These are phyloP conservation scores for Plasmodium fragile DNA, from an alignment of 169 alveolate genomes.

Conservation along the genomic window DNA sequence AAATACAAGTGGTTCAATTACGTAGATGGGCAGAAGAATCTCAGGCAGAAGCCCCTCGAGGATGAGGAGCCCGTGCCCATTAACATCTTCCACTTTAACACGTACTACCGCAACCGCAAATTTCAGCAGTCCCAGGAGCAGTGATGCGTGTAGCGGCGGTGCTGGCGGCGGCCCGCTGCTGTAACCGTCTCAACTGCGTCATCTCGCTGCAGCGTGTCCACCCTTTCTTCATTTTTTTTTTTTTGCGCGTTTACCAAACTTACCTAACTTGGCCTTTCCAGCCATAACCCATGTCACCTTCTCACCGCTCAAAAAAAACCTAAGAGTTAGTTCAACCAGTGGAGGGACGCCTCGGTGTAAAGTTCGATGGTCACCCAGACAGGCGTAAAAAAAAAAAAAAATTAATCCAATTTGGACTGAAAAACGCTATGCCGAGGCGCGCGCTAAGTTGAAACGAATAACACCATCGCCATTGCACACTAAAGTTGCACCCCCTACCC, in stretches of 20 bases:
- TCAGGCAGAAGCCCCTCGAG: conserved; percentile 75
- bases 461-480: not conserved
- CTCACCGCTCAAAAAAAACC: not conserved
- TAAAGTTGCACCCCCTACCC: not conserved
- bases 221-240: not conserved
- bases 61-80: conserved; percentile 81
- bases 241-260: too few species aligned
- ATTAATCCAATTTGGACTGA: not conserved
- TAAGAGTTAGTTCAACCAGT: not conserved
- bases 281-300: not conserved
- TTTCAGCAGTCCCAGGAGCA: conserved; percentile 7
- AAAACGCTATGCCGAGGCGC: not conserved
- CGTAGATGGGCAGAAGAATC: conserved; percentile 78
- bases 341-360: too few species aligned
- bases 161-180: too few species aligned
- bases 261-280: not conserved
- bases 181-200: too few species aligned
- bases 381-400: not conserved
- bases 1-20: conserved; percentile 76
- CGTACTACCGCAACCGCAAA: conserved; percentile 78
- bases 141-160: not conserved
- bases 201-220: not conserved
- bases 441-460: not conserved
- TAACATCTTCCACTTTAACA: conserved; percentile 83
- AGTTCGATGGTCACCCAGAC: not conserved